A percentile compares a stretch with the other conserved stretches of the same genome.
Conservation (phyloP, 164 flowering plant genomes). For the Macadamia integrifolia region DNA sequence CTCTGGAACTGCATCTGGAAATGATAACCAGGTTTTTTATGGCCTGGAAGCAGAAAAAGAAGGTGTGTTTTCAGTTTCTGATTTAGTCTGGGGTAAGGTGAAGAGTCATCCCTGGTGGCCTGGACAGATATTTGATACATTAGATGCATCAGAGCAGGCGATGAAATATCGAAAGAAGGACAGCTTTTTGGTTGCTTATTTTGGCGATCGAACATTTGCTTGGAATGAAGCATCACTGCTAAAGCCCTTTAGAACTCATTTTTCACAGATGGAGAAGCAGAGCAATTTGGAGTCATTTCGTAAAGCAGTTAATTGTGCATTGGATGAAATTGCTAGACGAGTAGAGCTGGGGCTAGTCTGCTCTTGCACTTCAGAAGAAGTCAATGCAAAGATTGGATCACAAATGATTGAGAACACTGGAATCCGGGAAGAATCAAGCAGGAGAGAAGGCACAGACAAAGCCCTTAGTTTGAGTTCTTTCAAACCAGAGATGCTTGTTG, state of each 20-base stretch:
- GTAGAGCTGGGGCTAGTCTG: constrained; percentile 72
- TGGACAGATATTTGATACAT: constrained; percentile 69
- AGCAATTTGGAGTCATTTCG: constrained; percentile 37
- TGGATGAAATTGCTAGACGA: constrained; percentile 71
- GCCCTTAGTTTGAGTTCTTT: constrained; percentile 37
- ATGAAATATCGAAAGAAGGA: constrained; percentile 42
- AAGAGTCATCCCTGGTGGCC: constrained; percentile 98
- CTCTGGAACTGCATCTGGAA: background rate
- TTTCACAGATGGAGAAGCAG: constrained; percentile 58
- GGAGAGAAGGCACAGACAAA: constrained; percentile 41
- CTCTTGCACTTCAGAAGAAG: constrained; percentile 44
- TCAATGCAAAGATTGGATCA: constrained; percentile 25
- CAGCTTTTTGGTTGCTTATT: constrained; percentile 54
- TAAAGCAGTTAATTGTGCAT: constrained; percentile 61
- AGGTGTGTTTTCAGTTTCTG: constrained; percentile 33
- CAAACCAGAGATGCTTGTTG: constrained; percentile 46
- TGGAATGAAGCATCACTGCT: constrained; percentile 64
- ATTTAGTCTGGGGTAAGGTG: constrained; percentile 93
- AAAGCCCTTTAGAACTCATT: constrained; percentile 53
- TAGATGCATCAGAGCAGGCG: constrained; percentile 58
- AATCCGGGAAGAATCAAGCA: constrained; percentile 40
- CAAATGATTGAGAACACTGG: constrained; percentile 62
- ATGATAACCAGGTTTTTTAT: constrained; percentile 5
- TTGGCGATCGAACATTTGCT: constrained; percentile 81
- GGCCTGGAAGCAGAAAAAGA: constrained; percentile 17